Conservation (phyloP, 495 filamentous ascomycete genomes). For the Penicillium salamii region DNA sequence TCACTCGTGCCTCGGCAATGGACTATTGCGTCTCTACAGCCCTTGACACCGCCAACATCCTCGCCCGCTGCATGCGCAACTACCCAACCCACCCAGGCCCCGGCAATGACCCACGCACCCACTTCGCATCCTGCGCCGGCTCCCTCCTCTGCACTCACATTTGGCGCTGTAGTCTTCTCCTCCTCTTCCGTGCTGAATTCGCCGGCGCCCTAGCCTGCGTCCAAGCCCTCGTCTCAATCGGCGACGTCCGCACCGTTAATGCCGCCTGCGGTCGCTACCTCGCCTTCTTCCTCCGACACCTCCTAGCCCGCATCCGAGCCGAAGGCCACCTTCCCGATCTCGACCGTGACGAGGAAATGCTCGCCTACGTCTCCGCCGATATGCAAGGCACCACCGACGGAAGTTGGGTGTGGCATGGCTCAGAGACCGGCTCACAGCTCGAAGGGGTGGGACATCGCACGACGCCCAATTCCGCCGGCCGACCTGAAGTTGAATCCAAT, state of each 20-base stretch:
- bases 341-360: slow-evolving; percentile 83
- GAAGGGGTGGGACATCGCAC: slow-evolving; percentile 23
- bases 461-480: slow-evolving; percentile 1
- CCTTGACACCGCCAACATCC: slow-evolving; percentile 71
- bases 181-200: slow-evolving; percentile 71
- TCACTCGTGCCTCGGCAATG: slow-evolving; percentile 65
- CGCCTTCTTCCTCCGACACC: slow-evolving; percentile 71
- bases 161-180: slow-evolving; percentile 83
- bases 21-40: slow-evolving; percentile 73
- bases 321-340: slow-evolving; percentile 49
- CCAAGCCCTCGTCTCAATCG: slow-evolving; percentile 65
- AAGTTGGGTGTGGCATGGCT: slow-evolving; percentile 83
- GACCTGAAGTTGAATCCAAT: slow-evolving; percentile 13
- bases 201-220: slow-evolving; percentile 69
- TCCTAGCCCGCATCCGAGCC: slow-evolving; percentile 53
- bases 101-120: slow-evolving; percentile 44
- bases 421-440: slow-evolving; percentile 48
- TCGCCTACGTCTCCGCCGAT: slow-evolving; percentile 86
- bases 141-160: slow-evolving; percentile 79
- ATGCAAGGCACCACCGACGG: slow-evolving; percentile 79
- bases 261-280: slow-evolving; percentile 78
- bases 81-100: slow-evolving; percentile 9
- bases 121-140: slow-evolving; percentile 53
- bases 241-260: slow-evolving; percentile 67
- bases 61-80: slow-evolving; percentile 59